A percentile compares a stretch with the other conserved stretches of the same genome.
Conservation (phyloP, 495 filamentous ascomycete genomes). For the Xylaria acuta region DNA sequence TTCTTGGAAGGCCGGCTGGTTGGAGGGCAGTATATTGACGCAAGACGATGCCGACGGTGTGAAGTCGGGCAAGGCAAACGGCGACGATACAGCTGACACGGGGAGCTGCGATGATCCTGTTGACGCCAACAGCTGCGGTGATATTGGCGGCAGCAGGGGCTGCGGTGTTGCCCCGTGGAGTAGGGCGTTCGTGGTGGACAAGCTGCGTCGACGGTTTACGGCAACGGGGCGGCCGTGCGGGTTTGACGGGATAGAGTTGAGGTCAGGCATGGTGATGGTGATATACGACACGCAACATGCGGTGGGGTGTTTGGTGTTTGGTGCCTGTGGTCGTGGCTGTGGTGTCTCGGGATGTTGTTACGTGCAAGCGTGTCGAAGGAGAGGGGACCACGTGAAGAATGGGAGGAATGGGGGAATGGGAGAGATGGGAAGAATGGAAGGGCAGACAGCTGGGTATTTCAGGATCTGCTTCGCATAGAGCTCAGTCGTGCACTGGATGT, state of each 20-base stretch:
- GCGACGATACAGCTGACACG: no score
- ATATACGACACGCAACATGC: background rate
- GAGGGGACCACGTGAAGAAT: background rate
- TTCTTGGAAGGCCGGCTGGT: slow-evolving; percentile 59
- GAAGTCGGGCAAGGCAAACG: slow-evolving; percentile 22
- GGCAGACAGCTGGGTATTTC: background rate
- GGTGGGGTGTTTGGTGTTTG: background rate
- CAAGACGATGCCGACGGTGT: slow-evolving; percentile 37
- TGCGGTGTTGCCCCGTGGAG: slow-evolving; percentile 25
- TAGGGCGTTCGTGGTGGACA: slow-evolving; percentile 32
- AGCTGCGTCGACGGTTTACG: slow-evolving; percentile 37
- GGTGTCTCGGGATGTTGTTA: background rate
- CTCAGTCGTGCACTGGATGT: background rate
- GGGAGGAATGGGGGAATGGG: no score
- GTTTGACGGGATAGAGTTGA: slow-evolving; percentile 65
- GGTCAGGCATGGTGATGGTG: slow-evolving; percentile 58
- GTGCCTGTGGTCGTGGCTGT: background rate
- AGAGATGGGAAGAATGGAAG: no score
- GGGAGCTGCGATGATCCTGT: no score
- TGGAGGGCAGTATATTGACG: slow-evolving; percentile 58
- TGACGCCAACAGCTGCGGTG: no score
- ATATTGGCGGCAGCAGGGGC: no score
- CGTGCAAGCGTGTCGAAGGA: background rate
- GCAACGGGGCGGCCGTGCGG: slow-evolving; percentile 49
- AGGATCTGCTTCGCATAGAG: background rate